Conservation (phyloP, 371 early-diverging fungal species). For the Apophysomyces variabilis region DNA sequence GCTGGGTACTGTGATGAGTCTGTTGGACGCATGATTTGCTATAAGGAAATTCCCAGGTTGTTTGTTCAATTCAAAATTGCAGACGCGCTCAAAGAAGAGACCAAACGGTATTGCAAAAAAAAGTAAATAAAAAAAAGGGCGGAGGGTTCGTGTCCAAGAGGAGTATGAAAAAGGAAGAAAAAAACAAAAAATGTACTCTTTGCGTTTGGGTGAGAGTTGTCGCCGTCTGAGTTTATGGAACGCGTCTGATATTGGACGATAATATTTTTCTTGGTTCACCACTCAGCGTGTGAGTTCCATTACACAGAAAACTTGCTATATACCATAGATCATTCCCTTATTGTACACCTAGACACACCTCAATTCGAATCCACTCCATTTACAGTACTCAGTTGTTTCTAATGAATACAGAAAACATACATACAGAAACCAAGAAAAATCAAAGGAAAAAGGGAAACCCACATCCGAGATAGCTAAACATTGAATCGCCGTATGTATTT, state of each 20-base stretch:
- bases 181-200: slow-evolving; percentile 10
- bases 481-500: background rate
- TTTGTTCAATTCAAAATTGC: slow-evolving; percentile 3
- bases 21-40: slow-evolving; percentile 21
- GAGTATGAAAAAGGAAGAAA: slow-evolving; percentile 12
- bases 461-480: background rate
- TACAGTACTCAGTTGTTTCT: no score
- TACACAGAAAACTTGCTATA: background rate
- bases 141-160: slow-evolving; percentile 9
- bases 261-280: background rate
- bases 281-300: slow-evolving; percentile 7
- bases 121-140: slow-evolving; percentile 10
- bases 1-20: slow-evolving; percentile 46
- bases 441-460: no score
- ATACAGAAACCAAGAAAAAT: no score
- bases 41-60: slow-evolving; percentile 10
- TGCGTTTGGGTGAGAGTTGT: background rate
- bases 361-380: no score
- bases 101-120: slow-evolving; percentile 3
- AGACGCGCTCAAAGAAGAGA: slow-evolving; percentile 5
- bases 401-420: no score
- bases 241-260: slow-evolving; percentile 9
- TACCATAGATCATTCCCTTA: background rate
- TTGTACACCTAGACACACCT: no score
- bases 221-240: slow-evolving; percentile 9